Percentiles rank a stretch among this genome's conserved stretches.
phyloP scores from a whole-genome alignment of 2,329 filamentous ascomycete species.

The Hortaea werneckii region DNA sequence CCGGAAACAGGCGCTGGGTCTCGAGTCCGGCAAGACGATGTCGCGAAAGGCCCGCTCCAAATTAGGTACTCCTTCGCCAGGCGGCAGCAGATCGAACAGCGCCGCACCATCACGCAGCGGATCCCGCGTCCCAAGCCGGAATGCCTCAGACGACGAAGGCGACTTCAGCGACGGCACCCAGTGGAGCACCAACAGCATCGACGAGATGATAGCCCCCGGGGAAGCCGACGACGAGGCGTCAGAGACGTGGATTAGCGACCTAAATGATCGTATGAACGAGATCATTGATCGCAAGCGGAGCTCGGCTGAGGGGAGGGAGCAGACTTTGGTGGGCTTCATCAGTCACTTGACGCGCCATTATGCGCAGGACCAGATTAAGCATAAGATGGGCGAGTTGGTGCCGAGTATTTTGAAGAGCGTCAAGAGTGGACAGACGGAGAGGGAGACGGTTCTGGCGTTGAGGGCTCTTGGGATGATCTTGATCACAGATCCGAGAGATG shows the following conservation, averaged over 20 bases:
- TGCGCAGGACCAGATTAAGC: conserved; percentile 53
- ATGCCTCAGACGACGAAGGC: conserved; percentile 52
- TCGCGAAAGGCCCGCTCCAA: conserved; percentile 56
- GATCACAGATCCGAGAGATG: conserved; percentile 55
- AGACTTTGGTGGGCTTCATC: conserved; percentile 50
- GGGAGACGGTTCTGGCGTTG: conserved; percentile 60
- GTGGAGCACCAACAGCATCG: conserved; percentile 56
- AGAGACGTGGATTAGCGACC: conserved; percentile 50
- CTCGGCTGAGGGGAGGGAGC: conserved; percentile 60
- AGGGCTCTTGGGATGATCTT: conserved; percentile 62
- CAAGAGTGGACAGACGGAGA: conserved; percentile 55
- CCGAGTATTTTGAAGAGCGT: conserved; percentile 59
- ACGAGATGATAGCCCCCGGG: conserved; percentile 49
- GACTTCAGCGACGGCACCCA: conserved; percentile 50
- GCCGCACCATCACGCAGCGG: conserved; percentile 47
- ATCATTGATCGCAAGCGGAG: conserved; percentile 70
- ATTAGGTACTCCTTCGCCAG: conserved; percentile 41
- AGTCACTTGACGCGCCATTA: conserved; percentile 60
- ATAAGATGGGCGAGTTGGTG: conserved; percentile 51
- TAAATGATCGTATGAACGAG: conserved; percentile 58
- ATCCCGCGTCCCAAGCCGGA: conserved; percentile 52
- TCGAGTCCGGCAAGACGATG: conserved; percentile 62
- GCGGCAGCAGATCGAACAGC: conserved; percentile 48
- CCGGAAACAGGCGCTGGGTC: conserved; percentile 53
- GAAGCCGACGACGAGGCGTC: conserved; percentile 39